Conservation (phyloP, 257 asterid genomes). For the Mitragyna speciosa region DNA sequence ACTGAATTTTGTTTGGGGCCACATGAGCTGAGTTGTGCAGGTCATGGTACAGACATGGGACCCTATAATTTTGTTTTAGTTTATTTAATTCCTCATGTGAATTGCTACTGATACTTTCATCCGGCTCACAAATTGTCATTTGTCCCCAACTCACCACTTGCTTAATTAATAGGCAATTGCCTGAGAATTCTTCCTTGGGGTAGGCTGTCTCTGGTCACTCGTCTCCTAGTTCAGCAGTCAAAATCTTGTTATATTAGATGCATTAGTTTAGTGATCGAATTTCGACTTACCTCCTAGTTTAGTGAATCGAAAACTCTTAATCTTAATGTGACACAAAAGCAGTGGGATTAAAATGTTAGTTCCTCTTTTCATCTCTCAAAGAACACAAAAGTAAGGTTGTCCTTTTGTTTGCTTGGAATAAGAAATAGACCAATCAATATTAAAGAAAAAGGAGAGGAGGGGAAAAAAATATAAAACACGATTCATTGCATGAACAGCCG, state of each 20-base stretch:
- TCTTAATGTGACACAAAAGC: background rate
- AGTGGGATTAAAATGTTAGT: background rate
- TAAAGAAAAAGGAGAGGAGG: background rate
- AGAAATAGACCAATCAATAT: background rate
- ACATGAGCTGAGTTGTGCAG: constrained; percentile 18
- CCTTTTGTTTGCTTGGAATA: background rate
- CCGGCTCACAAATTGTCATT: constrained; percentile 17
- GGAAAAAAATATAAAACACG: background rate
- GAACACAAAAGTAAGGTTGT: background rate
- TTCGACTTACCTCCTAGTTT: background rate
- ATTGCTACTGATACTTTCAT: background rate
- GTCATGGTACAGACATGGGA: constrained; percentile 10
- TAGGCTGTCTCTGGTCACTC: background rate
- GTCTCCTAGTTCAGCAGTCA: background rate
- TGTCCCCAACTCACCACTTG: background rate
- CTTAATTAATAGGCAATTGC: background rate
- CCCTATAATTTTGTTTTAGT: constrained; percentile 2
- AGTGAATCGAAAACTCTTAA: background rate
- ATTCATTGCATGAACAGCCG: constrained; percentile 27
- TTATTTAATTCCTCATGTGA: background rate
- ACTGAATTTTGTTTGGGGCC: constrained; percentile 13
- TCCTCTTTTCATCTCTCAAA: background rate
- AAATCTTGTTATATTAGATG: background rate
- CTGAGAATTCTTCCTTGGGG: background rate
- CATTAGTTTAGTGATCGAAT: background rate